Conservation (phyloP, 2,329 filamentous ascomycete species). For the Epichloe baconii region DNA sequence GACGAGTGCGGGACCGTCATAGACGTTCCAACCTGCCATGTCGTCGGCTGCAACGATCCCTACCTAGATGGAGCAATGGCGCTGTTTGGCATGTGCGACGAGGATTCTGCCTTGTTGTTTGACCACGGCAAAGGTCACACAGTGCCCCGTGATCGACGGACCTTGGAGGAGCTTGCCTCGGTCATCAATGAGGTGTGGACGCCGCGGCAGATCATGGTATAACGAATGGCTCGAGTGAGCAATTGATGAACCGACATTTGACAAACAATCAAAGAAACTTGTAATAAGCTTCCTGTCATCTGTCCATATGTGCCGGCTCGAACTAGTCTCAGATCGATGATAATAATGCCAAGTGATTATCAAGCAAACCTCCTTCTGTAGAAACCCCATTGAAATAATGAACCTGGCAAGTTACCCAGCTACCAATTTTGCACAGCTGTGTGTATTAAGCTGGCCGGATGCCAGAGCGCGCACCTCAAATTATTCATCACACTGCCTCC, state of each 20-base stretch:
- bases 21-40: slow-evolving; percentile 35
- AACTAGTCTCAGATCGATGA: too few species aligned
- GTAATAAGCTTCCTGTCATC: too few species aligned
- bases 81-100: slow-evolving; percentile 46
- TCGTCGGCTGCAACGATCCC: slow-evolving; percentile 40
- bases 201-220: not conserved
- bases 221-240: not conserved
- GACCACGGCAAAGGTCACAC: slow-evolving; percentile 53
- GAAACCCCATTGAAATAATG: too few species aligned
- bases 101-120: slow-evolving; percentile 42
- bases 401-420: too few species aligned
- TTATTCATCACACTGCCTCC: too few species aligned
- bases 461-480: too few species aligned
- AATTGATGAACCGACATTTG: not conserved
- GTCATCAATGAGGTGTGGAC: not conserved
- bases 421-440: too few species aligned
- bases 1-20: slow-evolving; percentile 33
- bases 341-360: too few species aligned
- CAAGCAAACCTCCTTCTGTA: too few species aligned
- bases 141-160: slow-evolving; percentile 36
- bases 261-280: not conserved
- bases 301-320: too few species aligned
- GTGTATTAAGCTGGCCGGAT: too few species aligned
- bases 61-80: slow-evolving; percentile 45
- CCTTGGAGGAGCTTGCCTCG: slow-evolving; percentile 24